phyloP scores from a whole-genome alignment of 1,139 yeast species.

The Diutina scorzettiae region DNA sequence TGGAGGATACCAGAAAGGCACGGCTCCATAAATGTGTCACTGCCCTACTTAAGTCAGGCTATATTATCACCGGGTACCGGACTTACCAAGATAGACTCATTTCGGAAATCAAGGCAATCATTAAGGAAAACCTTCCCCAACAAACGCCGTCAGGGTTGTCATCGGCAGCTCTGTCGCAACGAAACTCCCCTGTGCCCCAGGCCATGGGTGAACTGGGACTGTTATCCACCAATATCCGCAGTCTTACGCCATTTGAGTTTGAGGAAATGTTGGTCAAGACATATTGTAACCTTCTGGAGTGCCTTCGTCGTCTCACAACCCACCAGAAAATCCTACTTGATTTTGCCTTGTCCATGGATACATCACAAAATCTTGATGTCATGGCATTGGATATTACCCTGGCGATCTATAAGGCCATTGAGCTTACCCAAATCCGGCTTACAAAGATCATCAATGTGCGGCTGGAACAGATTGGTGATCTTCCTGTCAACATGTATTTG shows the following conservation, averaged over 20 bases:
- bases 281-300: slow-evolving; percentile 55
- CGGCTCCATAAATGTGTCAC: slow-evolving; percentile 34
- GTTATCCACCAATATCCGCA: slow-evolving; percentile 46
- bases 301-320: slow-evolving; percentile 57
- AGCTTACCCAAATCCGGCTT: slow-evolving; percentile 63
- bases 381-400: slow-evolving; percentile 56
- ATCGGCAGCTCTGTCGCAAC: not conserved
- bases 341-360: slow-evolving; percentile 46
- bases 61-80: slow-evolving; percentile 50
- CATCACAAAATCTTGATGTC: slow-evolving; percentile 28
- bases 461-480: slow-evolving; percentile 53
- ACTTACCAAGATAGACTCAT: slow-evolving; percentile 57
- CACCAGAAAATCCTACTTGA: slow-evolving; percentile 77
- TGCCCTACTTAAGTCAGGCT: slow-evolving; percentile 53
- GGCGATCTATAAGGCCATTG: slow-evolving; percentile 54
- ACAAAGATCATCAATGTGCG: slow-evolving; percentile 73
- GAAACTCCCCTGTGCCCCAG: slow-evolving; percentile 1
- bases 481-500: slow-evolving; percentile 45
- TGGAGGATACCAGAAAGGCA: slow-evolving; percentile 24
- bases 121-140: slow-evolving; percentile 23
- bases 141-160: not conserved
- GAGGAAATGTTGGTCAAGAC: slow-evolving; percentile 55
- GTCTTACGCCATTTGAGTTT: slow-evolving; percentile 62
- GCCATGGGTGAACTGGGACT: slow-evolving; percentile 7
- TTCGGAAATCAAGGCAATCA: slow-evolving; percentile 61